Evolutionary conservation across 192 early-diverging fungal genomes (phyloP), one percentile per base, ranked within the genome.

Genomic region (Linnemannia schmuckeri): DNA sequence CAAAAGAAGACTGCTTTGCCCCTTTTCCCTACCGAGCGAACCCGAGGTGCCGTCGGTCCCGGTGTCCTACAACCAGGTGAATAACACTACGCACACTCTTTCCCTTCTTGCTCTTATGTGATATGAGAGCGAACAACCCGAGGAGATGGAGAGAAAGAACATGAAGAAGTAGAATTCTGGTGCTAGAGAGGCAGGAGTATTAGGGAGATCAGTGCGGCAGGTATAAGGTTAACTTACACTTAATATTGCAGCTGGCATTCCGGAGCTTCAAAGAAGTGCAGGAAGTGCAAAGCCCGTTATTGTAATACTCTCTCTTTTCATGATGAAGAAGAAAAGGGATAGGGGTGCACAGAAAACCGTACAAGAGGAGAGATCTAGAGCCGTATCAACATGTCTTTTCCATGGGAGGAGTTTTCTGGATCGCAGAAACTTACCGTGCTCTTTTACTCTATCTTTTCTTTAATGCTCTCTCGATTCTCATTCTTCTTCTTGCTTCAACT

Each of bases 21-120:
- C 0, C 54, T 87, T 38, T 87, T 87, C 54, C 85, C 85, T 5
- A 87, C 85, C 2, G 68, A 76, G 20, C 74, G 85, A 35, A 87
- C 85, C 0, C 71, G 85, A 57, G 85, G 85, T 3, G 22, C 76
- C 13, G 17, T 75, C 52, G 12, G 38, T 71, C 30, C 85, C 75
- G 52, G 68, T 41, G 40, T 47, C 69, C 47, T 87, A 1, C 76
- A 74, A 66, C 79, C 85, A 78, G 79, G 85, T 87, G 81, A 78
- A 42, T 57, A 74, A 77, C 10, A 24, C 55, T 20, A 22, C n/a
- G 20, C 22, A 30, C 24, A 35, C 20, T 82, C 66, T 63, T 0
- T 80, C 49, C 49, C 41, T 1, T 42, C 15, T 38, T n/a, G 37
- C 38, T 41, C 41, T 71, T 40, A n/a, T 42, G 6, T 42, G 38